phyloP scores from a whole-genome alignment of 2,329 filamentous ascomycete species.

The Fusarium austroafricanum region DNA sequence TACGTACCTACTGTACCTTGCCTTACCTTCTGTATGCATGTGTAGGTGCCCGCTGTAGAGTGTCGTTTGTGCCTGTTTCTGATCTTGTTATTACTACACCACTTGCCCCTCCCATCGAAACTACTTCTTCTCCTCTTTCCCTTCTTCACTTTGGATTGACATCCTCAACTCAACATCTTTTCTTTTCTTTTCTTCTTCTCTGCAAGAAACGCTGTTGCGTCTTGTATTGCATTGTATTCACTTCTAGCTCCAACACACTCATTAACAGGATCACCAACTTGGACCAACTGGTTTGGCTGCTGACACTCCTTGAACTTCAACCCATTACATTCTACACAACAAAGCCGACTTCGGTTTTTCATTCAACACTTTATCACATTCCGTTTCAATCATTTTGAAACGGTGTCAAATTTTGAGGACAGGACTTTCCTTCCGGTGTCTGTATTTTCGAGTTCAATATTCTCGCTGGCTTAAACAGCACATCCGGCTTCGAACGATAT shows the following conservation, averaged over 20 bases:
- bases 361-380: slow-evolving; percentile 15
- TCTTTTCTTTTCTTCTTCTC: slow-evolving; percentile 42
- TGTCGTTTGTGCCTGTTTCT: slow-evolving; percentile 2
- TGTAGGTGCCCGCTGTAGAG: slow-evolving; percentile 12
- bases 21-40: slow-evolving; percentile 14
- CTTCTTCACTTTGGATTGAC: slow-evolving; percentile 38
- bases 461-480: slow-evolving; percentile 44
- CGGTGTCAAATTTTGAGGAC: slow-evolving; percentile 15
- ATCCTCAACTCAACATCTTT: slow-evolving; percentile 38
- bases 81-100: slow-evolving; percentile 40
- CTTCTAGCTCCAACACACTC: slow-evolving; percentile 48
- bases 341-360: slow-evolving; percentile 29
- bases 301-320: slow-evolving; percentile 60
- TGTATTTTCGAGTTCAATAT: slow-evolving; percentile 43
- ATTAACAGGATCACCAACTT: slow-evolving; percentile 49
- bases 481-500: slow-evolving; percentile 38
- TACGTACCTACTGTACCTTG: slow-evolving; percentile 1
- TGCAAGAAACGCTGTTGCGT: slow-evolving; percentile 47
- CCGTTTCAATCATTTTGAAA: slow-evolving; percentile 19
- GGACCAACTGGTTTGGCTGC: slow-evolving; percentile 69
- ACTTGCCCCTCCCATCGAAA: slow-evolving; percentile 44
- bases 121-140: slow-evolving; percentile 40
- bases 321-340: slow-evolving; percentile 25
- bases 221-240: slow-evolving; percentile 37
- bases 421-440: slow-evolving; percentile 31